Evolutionary conservation across 176 grass and related monocot genomes (phyloP).

Genomic region (Bolboschoenus planiculmis): DNA sequence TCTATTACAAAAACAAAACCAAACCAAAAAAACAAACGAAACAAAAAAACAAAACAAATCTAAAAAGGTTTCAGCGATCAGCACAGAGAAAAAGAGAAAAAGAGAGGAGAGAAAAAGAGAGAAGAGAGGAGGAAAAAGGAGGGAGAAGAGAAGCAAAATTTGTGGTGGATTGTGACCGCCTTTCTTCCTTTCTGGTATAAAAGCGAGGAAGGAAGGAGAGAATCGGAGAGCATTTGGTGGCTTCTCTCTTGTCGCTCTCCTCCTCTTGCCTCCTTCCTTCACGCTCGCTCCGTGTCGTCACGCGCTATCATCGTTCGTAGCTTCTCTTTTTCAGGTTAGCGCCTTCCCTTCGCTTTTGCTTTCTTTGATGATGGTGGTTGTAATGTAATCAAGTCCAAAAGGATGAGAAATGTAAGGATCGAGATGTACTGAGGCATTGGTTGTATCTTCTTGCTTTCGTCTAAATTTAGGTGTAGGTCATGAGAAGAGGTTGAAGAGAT

Average conservation of each 20-base stretch:
- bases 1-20: neutral
- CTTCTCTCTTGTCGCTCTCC: neutral
- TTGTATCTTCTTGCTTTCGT: too few species aligned
- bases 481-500: too few species aligned
- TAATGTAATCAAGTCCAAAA: too few species aligned
- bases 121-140: neutral
- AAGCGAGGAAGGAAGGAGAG: neutral
- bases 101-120: neutral
- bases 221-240: neutral
- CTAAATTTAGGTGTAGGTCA: too few species aligned
- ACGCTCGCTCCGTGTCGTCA: neutral
- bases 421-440: too few species aligned
- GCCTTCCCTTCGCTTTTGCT: neutral
- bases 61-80: too few species aligned
- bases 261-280: neutral
- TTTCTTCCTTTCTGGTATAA: neutral
- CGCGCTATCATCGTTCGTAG: too few species aligned
- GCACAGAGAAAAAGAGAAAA: neutral
- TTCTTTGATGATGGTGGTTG: neutral
- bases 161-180: too few species aligned
- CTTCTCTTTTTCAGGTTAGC: neutral
- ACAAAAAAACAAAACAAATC: neutral
- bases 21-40: neutral
- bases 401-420: neutral
- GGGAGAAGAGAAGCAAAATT: too few species aligned